Conservation (phyloP, 1,139 yeast species). For the Arxiozyma slooffiae region DNA sequence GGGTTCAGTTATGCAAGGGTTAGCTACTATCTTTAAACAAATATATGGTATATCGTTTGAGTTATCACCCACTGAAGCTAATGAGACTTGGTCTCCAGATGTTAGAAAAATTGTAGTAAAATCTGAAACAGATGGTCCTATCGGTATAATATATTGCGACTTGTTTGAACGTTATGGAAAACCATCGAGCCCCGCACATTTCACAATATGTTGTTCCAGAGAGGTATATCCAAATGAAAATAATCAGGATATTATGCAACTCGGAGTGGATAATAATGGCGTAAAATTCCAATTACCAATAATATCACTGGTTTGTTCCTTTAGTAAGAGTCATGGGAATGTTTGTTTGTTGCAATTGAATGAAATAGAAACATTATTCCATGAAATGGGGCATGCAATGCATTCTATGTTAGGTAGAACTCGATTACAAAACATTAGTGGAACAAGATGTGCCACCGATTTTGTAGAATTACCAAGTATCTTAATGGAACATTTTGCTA, state of each 20-base stretch:
- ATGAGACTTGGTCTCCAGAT: constrained; percentile 88
- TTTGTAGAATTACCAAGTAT: constrained; percentile 96
- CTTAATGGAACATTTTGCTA: constrained; percentile 86
- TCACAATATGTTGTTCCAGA: constrained; percentile 92
- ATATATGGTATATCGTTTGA: constrained; percentile 70
- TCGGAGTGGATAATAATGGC: constrained; percentile 32
- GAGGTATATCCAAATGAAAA: constrained; percentile 47
- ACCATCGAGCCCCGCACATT: constrained; percentile 79
- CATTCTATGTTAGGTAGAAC: constrained; percentile 96
- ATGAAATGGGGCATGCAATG: constrained; percentile 99
- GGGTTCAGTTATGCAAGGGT: constrained; percentile 79
- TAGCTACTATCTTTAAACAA: constrained; percentile 56
- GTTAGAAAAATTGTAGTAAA: constrained; percentile 73
- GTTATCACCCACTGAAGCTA: constrained; percentile 53
- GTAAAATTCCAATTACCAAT: constrained; percentile 72
- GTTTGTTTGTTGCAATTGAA: constrained; percentile 50
- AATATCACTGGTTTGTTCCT: constrained; percentile 81
- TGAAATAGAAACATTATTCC: constrained; percentile 90
- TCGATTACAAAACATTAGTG: constrained; percentile 79
- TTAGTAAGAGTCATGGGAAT: constrained; percentile 37
- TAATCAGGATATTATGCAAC: constrained; percentile 34
- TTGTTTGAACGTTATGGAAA: constrained; percentile 54
- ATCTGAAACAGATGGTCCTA: constrained; percentile 46
- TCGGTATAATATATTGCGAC: constrained; percentile 63
- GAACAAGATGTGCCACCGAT: constrained; percentile 93